Percentiles rank a stretch among this genome's conserved stretches.
Evolutionary conservation across 116 monocot species (phyloP).

Genomic region (Dioscorea cayenensis): DNA sequence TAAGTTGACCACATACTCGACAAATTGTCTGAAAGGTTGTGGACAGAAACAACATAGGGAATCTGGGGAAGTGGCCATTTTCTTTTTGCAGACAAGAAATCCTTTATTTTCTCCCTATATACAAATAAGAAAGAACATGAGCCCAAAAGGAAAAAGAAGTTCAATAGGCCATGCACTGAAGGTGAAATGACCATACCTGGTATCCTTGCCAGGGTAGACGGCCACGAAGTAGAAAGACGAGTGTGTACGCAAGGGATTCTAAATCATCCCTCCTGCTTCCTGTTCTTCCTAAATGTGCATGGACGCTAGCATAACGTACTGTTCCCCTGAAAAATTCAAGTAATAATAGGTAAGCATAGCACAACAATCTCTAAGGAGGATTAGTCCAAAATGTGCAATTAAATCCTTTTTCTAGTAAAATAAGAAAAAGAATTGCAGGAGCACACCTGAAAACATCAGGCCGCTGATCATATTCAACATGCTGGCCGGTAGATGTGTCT

Average conservation of each 20-base stretch:
- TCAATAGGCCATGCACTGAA: neutral
- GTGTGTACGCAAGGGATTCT: constrained; percentile 97
- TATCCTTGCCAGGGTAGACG: constrained; percentile 99
- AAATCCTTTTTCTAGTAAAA: neutral
- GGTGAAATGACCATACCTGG: constrained; percentile 43
- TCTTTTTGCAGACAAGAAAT: constrained; percentile 98
- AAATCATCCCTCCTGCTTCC: constrained; percentile 98
- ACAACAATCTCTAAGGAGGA: neutral
- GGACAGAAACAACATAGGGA: constrained; percentile 84
- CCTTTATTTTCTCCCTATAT: constrained; percentile 89
- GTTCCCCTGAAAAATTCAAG: constrained; percentile 62
- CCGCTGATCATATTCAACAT: constrained; percentile 89
- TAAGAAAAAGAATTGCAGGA: neutral
- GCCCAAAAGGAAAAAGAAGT: neutral
- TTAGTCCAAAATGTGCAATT: neutral
- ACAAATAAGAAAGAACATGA: constrained; percentile 1
- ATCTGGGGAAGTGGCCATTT: constrained; percentile 97
- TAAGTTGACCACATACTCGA: constrained; percentile 95
- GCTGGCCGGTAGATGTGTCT: constrained; percentile 52
- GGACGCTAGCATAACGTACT: constrained; percentile 97
- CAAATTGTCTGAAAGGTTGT: constrained; percentile 71
- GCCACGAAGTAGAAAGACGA: constrained; percentile 91
- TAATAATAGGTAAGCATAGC: neutral
- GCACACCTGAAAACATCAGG: constrained; percentile 92
- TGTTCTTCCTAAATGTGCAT: constrained; percentile 95